phyloP scores from a whole-genome alignment of 495 filamentous ascomycete genomes.

The Xylaria cubensis region DNA sequence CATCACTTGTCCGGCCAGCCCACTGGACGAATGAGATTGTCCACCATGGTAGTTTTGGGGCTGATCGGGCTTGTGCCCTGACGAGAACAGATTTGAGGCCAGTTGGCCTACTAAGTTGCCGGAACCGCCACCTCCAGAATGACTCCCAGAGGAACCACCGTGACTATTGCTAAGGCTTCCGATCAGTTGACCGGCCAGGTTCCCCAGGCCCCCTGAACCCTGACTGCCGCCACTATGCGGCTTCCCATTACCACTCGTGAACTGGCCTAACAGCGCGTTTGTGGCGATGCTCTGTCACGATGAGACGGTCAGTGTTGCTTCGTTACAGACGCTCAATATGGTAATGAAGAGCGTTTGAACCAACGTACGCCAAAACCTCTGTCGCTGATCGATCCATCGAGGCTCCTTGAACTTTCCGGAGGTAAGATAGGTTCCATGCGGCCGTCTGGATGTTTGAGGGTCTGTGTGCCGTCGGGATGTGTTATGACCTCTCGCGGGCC shows the following conservation, averaged over 20 bases:
- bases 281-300: conserved; percentile 40
- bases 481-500: conserved; percentile 54
- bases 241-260: conserved; percentile 38
- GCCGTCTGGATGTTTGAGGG: conserved; percentile 56
- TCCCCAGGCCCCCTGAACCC: conserved; percentile 45
- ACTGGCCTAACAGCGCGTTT: conserved; percentile 39
- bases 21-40: conserved; percentile 40
- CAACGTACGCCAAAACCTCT: conserved; percentile 54
- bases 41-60: conserved; percentile 47
- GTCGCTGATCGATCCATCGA: conserved; percentile 46
- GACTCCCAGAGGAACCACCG: conserved; percentile 40
- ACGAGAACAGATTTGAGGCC: conserved; percentile 53
- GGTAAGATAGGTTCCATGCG: conserved; percentile 55
- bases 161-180: conserved; percentile 36
- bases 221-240: conserved; percentile 38
- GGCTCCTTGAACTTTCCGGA: conserved; percentile 45
- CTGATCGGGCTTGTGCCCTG: conserved; percentile 46
- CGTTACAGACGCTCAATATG: conserved; percentile 3
- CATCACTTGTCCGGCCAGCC: conserved; percentile 51
- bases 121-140: conserved; percentile 44
- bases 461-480: conserved; percentile 60
- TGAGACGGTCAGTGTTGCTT: conserved; percentile 23
- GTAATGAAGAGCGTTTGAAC: conserved; percentile 11
- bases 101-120: conserved; percentile 55
- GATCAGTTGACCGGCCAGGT: conserved; percentile 46